Percentiles rank a stretch among this genome's conserved stretches.
Conservation (phyloP, 352 stramenopile species). For the Globisporangium echinulatum region DNA sequence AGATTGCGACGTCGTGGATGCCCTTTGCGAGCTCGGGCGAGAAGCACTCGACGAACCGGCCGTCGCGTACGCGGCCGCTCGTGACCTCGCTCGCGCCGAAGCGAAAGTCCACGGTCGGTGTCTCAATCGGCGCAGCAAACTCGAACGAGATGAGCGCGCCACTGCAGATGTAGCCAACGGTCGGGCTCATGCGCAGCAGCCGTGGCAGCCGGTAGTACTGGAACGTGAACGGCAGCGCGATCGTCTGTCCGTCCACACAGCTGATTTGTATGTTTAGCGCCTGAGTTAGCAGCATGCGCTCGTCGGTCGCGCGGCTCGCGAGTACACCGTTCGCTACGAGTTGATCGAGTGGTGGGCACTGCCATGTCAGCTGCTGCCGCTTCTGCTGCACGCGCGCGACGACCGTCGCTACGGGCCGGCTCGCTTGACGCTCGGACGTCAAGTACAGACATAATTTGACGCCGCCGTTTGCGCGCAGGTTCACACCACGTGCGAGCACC, state of each 20-base stretch:
- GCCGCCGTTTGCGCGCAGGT: conserved; percentile 27
- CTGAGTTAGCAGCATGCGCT: conserved; percentile 37
- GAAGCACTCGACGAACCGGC: conserved; percentile 54
- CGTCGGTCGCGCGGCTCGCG: conserved; percentile 3
- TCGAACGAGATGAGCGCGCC: conserved; percentile 61
- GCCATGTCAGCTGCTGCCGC: conserved; percentile 41
- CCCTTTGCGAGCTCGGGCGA: conserved; percentile 44
- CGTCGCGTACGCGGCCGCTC: conserved; percentile 27
- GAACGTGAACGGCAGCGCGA: conserved; percentile 43
- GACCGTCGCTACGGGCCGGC: conserved; percentile 16
- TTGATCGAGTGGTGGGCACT: conserved; percentile 31
- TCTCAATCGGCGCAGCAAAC: conserved; percentile 49
- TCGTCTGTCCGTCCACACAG: conserved; percentile 41
- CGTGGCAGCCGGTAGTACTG: conserved; percentile 46
- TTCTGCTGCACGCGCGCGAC: conserved; percentile 34
- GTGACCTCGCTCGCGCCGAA: conserved; percentile 35
- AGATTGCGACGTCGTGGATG: conserved; percentile 38
- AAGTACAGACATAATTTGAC: conserved; percentile 44
- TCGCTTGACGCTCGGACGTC: conserved; percentile 2
- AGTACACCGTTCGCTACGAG: not conserved
- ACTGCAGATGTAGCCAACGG: conserved; percentile 52
- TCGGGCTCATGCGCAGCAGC: conserved; percentile 45
- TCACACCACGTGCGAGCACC: conserved; percentile 31
- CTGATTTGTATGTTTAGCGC: conserved; percentile 51
- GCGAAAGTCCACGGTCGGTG: conserved; percentile 50